Conservation (phyloP, 2,329 filamentous ascomycete species). For the Raffaelea deltoideospora region DNA sequence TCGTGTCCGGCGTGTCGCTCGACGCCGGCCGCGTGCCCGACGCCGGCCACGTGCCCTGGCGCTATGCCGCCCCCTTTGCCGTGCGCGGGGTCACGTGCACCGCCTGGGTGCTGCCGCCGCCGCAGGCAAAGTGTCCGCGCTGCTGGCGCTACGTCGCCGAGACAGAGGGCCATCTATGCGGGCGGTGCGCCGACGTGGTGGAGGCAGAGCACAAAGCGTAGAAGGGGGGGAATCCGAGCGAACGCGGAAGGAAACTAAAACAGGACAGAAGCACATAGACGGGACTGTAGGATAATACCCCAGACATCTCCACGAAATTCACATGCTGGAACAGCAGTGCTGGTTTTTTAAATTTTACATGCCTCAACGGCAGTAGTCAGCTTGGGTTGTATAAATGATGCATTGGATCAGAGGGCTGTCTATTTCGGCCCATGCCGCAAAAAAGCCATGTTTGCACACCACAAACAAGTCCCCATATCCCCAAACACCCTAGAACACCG, state of each 20-base stretch:
- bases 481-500: constrained; percentile 51
- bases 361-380: no score
- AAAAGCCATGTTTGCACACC: no score
- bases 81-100: constrained; percentile 20
- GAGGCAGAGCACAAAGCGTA: not conserved
- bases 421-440: no score
- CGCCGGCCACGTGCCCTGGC: constrained; percentile 21
- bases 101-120: constrained; percentile 33
- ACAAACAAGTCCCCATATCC: not conserved
- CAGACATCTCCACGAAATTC: no score
- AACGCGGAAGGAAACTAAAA: not conserved
- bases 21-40: constrained; percentile 16
- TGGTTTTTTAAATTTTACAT: no score
- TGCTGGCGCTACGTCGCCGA: constrained; percentile 81
- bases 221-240: not conserved
- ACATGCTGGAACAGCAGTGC: no score
- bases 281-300: constrained; percentile 1
- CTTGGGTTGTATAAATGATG: no score
- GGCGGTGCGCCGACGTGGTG: constrained; percentile 56
- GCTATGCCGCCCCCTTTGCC: constrained; percentile 26
- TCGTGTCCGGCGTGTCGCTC: constrained; percentile 49
- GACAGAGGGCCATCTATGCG: constrained; percentile 51
- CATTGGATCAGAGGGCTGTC: no score
- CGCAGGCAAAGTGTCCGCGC: constrained; percentile 57
- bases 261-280: not conserved